phyloP scores from a whole-genome alignment of 192 early-diverging fungal species.

The Coemansia sp. region DNA sequence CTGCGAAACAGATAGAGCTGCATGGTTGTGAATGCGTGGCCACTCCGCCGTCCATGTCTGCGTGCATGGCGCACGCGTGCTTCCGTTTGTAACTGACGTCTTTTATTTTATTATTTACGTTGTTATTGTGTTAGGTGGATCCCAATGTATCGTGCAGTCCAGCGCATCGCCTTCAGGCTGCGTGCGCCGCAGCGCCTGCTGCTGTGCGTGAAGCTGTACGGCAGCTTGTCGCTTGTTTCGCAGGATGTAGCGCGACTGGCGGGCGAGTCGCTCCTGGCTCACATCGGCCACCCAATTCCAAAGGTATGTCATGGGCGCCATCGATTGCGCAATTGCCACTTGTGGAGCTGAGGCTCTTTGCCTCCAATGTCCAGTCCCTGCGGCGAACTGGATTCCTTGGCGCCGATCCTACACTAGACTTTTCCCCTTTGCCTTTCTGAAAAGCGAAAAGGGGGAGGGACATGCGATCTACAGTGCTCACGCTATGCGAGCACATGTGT shows the following conservation, averaged over 20 bases:
- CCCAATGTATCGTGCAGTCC: slow-evolving; percentile 40
- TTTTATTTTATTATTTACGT: too few species aligned
- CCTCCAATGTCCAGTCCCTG: not conserved
- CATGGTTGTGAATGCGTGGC: not conserved
- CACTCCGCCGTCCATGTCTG: not conserved
- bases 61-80: slow-evolving; percentile 2
- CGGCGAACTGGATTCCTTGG: not conserved
- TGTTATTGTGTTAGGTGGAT: slow-evolving; percentile 32
- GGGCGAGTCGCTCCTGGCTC: slow-evolving; percentile 32
- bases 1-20: too few species aligned
- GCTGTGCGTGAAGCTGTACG: slow-evolving; percentile 53
- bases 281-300: slow-evolving; percentile 40
- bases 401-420: slow-evolving; percentile 9
- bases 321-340: not conserved
- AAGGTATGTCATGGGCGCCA: slow-evolving; percentile 22
- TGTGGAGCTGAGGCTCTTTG: not conserved
- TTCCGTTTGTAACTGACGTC: not conserved
- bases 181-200: slow-evolving; percentile 38
- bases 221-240: slow-evolving; percentile 43
- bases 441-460: not conserved
- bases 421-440: slow-evolving; percentile 3
- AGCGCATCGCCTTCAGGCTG: slow-evolving; percentile 43
- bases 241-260: slow-evolving; percentile 25
- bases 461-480: not conserved
- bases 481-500: slow-evolving; percentile 2